Percentiles rank a stretch among this genome's conserved stretches.
phyloP scores from a whole-genome alignment of 2,329 filamentous ascomycete genomes.

The Leptographium procerum region DNA sequence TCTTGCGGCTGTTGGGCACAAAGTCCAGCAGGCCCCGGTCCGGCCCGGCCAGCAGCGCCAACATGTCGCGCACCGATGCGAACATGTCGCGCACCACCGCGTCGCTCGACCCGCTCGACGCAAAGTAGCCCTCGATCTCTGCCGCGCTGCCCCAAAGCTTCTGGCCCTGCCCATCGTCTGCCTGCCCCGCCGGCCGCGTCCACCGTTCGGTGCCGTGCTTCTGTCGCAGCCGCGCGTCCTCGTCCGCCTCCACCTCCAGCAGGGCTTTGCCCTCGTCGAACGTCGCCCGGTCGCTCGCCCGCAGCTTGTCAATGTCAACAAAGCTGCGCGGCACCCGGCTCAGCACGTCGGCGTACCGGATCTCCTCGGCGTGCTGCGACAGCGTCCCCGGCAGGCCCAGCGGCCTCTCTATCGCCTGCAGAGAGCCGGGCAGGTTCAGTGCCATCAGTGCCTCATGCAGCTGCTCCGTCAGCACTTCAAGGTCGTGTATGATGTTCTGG shows the following conservation, averaged over 20 bases:
- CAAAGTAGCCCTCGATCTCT: slow-evolving; percentile 82
- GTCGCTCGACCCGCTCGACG: slow-evolving; percentile 46
- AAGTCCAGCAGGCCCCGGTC: slow-evolving; percentile 77
- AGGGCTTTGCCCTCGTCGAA: slow-evolving; percentile 78
- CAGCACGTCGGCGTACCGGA: slow-evolving; percentile 80
- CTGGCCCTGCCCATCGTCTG: slow-evolving; percentile 52
- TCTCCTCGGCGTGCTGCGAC: slow-evolving; percentile 84
- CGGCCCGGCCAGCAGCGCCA: slow-evolving; percentile 65
- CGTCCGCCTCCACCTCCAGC: slow-evolving; percentile 66
- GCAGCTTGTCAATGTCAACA: slow-evolving; percentile 82
- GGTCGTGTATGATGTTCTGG: slow-evolving; percentile 70
- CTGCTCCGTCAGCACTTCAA: slow-evolving; percentile 69
- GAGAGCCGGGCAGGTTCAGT: slow-evolving; percentile 77
- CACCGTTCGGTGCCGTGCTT: slow-evolving; percentile 85
- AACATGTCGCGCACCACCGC: slow-evolving; percentile 65
- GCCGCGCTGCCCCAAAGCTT: slow-evolving; percentile 64
- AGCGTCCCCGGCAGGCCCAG: slow-evolving; percentile 77
- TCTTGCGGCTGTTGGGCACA: slow-evolving; percentile 73
- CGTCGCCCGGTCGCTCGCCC: slow-evolving; percentile 61
- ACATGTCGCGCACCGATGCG: slow-evolving; percentile 59
- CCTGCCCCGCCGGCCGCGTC: slow-evolving; percentile 56
- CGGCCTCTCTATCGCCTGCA: slow-evolving; percentile 92
- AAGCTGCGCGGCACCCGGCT: slow-evolving; percentile 68
- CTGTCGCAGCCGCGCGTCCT: slow-evolving; percentile 63
- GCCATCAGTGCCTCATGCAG: slow-evolving; percentile 71